phyloP scores from a whole-genome alignment of 345 rosid genomes.

The Populus nigra region DNA sequence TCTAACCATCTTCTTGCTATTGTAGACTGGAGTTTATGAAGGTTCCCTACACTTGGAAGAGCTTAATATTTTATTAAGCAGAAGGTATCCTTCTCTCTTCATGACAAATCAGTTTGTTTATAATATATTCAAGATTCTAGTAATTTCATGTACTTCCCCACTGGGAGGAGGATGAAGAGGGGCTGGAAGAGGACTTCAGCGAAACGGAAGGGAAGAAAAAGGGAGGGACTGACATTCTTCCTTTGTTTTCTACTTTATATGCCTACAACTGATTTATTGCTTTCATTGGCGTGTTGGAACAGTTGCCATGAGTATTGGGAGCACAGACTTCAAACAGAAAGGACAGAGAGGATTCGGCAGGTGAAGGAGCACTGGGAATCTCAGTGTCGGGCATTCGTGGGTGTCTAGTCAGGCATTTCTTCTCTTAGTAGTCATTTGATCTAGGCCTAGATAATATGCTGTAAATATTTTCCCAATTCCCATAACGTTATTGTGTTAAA shows the following conservation, averaged over 20 bases:
- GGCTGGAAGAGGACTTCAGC: too few relatives aligned
- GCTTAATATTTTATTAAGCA: conserved; percentile 55
- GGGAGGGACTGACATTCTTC: not conserved
- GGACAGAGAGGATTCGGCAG: conserved; percentile 63
- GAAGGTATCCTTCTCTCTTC: conserved; percentile 48
- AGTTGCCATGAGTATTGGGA: conserved; percentile 80
- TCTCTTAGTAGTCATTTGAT: not conserved
- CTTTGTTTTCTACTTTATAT: not conserved
- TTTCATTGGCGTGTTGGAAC: conserved; percentile 10
- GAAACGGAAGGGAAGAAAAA: not conserved
- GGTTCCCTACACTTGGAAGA: conserved; percentile 81
- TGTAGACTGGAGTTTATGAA: conserved; percentile 61
- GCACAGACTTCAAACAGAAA: conserved; percentile 60
- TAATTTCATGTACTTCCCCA: not conserved
- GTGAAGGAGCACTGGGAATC: conserved; percentile 84
- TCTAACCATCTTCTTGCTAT: not conserved
- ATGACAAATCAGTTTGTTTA: not conserved
- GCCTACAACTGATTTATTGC: not conserved
- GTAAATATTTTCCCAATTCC: not conserved
- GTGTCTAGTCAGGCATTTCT: conserved; percentile 30
- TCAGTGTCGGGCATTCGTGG: conserved; percentile 66
- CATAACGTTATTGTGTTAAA: not conserved
- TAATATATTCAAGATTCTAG: not conserved
- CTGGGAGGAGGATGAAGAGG: too few relatives aligned
- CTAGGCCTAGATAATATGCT: not conserved